Conservation (phyloP, 2,329 filamentous ascomycete genomes). For the Didymella arachidicola region DNA sequence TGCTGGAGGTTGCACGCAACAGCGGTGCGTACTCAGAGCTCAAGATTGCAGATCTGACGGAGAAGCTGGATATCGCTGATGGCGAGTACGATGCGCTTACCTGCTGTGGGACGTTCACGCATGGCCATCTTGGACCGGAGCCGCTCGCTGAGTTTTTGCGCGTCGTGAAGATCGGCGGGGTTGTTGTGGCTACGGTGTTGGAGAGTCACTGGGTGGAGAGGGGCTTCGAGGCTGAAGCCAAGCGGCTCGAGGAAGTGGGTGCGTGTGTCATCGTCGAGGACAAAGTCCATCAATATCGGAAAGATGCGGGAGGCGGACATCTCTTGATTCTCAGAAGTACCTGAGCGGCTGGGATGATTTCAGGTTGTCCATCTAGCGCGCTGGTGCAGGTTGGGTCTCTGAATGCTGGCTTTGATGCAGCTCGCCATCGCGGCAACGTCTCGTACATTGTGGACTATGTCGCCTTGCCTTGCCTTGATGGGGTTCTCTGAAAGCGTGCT, state of each 20-base stretch:
- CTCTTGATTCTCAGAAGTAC: slow-evolving; percentile 28
- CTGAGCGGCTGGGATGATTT: not conserved
- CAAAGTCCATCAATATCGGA: slow-evolving; percentile 44
- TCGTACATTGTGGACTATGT: too few species aligned
- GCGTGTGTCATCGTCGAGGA: slow-evolving; percentile 50
- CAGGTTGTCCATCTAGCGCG: not conserved
- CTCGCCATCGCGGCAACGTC: too few species aligned
- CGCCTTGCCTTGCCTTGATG: too few species aligned
- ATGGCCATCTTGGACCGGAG: slow-evolving; percentile 62
- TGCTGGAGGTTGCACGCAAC: slow-evolving; percentile 62
- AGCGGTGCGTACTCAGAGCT: slow-evolving; percentile 59
- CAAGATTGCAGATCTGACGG: slow-evolving; percentile 57
- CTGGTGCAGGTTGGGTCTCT: too few species aligned
- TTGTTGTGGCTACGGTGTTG: slow-evolving; percentile 62
- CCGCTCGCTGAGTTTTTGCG: slow-evolving; percentile 60
- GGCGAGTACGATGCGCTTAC: slow-evolving; percentile 60
- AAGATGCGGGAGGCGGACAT: slow-evolving; percentile 30
- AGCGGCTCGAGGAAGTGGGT: slow-evolving; percentile 46
- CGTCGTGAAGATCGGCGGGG: slow-evolving; percentile 56
- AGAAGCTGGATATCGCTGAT: slow-evolving; percentile 51
- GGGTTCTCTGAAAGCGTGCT: too few species aligned
- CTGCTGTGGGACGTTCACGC: slow-evolving; percentile 64
- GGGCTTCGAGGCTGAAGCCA: slow-evolving; percentile 59
- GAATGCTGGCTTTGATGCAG: too few species aligned
- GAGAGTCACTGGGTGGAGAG: slow-evolving; percentile 59